Evolutionary conservation across 495 filamentous ascomycete genomes (phyloP).

Genomic region (Penicillium verhagenii): DNA sequence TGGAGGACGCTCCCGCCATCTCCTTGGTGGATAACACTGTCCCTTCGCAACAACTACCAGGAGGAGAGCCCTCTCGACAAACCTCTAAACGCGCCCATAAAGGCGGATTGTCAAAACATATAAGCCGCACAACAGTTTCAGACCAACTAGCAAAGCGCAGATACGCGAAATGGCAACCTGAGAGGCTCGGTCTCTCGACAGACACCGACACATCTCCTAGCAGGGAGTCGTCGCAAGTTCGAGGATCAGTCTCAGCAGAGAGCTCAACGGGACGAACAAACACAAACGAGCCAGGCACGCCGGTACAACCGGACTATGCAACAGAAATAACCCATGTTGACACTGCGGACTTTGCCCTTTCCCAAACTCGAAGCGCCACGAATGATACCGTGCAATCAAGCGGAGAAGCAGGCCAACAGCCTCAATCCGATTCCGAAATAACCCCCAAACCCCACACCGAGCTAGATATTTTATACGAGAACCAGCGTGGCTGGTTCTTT

Average conservation of each 20-base stretch:
- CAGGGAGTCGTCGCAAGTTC: conserved; percentile 24
- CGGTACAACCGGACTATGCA: conserved; percentile 12
- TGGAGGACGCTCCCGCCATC: conserved; percentile 29
- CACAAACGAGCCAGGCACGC: not conserved
- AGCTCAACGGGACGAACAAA: conserved; percentile 17
- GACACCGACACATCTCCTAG: conserved; percentile 17
- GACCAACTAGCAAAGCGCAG: conserved; percentile 53
- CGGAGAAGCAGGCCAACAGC: conserved; percentile 18
- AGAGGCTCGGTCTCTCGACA: conserved; percentile 38
- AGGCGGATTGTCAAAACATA: conserved; percentile 25
- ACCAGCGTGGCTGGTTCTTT: conserved; percentile 80
- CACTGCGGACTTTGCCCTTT: conserved; percentile 17
- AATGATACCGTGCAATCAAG: conserved; percentile 20
- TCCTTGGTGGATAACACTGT: conserved; percentile 43
- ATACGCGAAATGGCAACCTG: conserved; percentile 62
- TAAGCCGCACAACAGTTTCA: conserved; percentile 43
- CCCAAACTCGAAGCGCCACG: conserved; percentile 19
- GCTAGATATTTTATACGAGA: conserved; percentile 93
- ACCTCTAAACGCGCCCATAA: conserved; percentile 22
- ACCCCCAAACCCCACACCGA: conserved; percentile 34
- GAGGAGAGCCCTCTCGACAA: conserved; percentile 19
- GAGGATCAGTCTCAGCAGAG: conserved; percentile 19
- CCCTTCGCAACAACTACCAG: conserved; percentile 24
- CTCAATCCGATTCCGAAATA: conserved; percentile 2
- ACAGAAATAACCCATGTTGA: conserved; percentile 11